Evolutionary conservation across 129 eudicot species (phyloP), one percentile per base, ranked within the genome.

Genomic region (Arctium lappa): DNA sequence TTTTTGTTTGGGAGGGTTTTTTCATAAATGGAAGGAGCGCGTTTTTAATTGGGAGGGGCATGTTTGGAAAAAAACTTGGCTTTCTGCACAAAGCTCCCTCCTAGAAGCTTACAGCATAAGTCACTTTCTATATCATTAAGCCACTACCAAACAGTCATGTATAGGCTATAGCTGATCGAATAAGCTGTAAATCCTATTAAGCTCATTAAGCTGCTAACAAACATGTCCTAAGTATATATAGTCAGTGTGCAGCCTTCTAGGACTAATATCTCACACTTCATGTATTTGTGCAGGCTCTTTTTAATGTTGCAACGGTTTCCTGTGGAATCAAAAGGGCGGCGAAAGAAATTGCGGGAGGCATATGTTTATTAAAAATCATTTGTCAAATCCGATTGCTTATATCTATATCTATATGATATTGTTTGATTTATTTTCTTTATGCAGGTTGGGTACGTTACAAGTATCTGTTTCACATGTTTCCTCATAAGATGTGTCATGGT

Each of bases 391-490:
- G 56, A 31, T 13, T 29, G 18, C 36, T n/a, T 22, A 18, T 39
- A 73, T 74, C 1, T 16, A 22, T 16, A 13, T 74, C 75, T 11
- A 81, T 27, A 4, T 53, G 29, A 39, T 31, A 18, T 68, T n/a
- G n/a, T 16, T 77, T 63, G 46, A 69, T 73, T 53, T 77, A 77
- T 74, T 32, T 85, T 36, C 75, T 80, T 79, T 44, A 30, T 84
- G 79, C 88, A 92, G 98, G 99, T 93, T 88, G 99, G 99, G 86
- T 95, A 95, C 46, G 94, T 95, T 77, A 95, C 97, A 4, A 91
- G 97, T 63, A 95, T 95, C 72, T 95, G 97, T 62, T 95, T 93
- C 82, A 5, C 89, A 70, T 95, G 99, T 81, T 95, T 95, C 86
- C 97, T 95, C 72, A 73, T 88, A 40, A 88, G 99, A 88, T 87